Conservation (phyloP, 2,329 filamentous ascomycete genomes). For the Fusarium albosuccineum region DNA sequence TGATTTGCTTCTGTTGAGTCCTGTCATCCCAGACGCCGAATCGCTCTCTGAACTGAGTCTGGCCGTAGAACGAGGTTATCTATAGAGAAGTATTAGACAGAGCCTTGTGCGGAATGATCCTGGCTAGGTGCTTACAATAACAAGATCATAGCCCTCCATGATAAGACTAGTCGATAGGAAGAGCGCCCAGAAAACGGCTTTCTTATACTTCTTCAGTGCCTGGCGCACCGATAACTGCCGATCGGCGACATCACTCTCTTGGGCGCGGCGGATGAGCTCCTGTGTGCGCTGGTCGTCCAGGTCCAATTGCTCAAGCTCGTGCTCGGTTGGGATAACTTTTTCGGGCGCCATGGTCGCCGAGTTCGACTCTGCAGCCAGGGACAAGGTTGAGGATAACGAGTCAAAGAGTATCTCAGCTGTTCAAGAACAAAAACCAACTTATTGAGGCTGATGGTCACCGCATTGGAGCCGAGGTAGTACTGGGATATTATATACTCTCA, state of each 20-base stretch:
- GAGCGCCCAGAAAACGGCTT: constrained; percentile 49
- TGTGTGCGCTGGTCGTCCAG: constrained; percentile 18
- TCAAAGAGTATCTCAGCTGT: too few species aligned
- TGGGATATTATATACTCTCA: constrained; percentile 9
- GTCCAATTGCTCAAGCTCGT: constrained; percentile 30
- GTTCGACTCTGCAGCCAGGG: background rate
- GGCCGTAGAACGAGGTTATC: constrained; percentile 34
- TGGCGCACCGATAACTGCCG: constrained; percentile 41
- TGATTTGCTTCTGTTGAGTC: constrained; percentile 53
- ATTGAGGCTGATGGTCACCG: background rate
- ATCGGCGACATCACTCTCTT: constrained; percentile 37
- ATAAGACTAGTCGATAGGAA: constrained; percentile 43
- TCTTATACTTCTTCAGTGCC: constrained; percentile 45
- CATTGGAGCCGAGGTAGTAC: background rate
- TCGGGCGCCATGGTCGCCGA: constrained; percentile 13
- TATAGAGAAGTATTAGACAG: background rate
- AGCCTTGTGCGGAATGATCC: too few species aligned
- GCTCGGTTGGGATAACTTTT: constrained; percentile 28
- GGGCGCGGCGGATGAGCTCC: constrained; percentile 29
- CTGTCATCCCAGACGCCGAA: constrained; percentile 20
- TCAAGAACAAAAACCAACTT: background rate
- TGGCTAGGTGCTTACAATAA: constrained; percentile 46
- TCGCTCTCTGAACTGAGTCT: constrained; percentile 29
- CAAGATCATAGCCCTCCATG: constrained; percentile 53
- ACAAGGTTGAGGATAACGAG: background rate